Evolutionary conservation across 176 grass and related monocot species (phyloP).

Genomic region (Eragrostis nindensis): DNA sequence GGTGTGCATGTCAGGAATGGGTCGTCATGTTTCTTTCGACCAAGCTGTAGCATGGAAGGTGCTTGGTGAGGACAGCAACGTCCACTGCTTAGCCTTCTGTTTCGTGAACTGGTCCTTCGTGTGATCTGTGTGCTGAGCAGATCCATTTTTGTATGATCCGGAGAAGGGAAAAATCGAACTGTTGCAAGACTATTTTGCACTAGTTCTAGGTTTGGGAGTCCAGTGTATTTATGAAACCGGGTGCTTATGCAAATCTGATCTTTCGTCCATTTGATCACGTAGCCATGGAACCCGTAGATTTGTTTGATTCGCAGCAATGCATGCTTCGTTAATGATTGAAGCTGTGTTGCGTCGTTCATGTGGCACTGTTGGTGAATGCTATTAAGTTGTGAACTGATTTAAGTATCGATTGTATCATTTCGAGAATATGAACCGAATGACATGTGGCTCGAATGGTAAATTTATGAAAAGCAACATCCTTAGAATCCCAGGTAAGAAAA

Average conservation of each 20-base stretch:
- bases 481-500: no score
- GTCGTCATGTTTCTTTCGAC: conserved; percentile 88
- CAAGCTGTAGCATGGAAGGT: conserved; percentile 94
- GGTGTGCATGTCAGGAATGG: conserved; percentile 88
- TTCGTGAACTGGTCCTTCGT: conserved; percentile 95
- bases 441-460: no score
- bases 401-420: no score
- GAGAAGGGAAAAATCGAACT: not conserved
- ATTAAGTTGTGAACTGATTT: no score
- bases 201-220: conserved; percentile 4
- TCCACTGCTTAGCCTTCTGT: conserved; percentile 87
- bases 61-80: conserved; percentile 61
- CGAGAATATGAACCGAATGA: no score
- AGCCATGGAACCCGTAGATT: not conserved
- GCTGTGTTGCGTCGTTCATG: no score
- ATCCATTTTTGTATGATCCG: conserved; percentile 25
- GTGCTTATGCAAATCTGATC: not conserved
- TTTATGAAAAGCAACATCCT: no score
- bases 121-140: conserved; percentile 39
- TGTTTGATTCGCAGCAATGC: no score
- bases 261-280: not conserved
- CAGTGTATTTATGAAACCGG: conserved; percentile 21
- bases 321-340: no score
- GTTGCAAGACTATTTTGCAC: conserved; percentile 6
- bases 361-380: no score